Percentiles rank a stretch among this genome's conserved stretches.
Evolutionary conservation across 2,329 filamentous ascomycete genomes (phyloP).

Genomic region (Apiospora kogelbergensis): DNA sequence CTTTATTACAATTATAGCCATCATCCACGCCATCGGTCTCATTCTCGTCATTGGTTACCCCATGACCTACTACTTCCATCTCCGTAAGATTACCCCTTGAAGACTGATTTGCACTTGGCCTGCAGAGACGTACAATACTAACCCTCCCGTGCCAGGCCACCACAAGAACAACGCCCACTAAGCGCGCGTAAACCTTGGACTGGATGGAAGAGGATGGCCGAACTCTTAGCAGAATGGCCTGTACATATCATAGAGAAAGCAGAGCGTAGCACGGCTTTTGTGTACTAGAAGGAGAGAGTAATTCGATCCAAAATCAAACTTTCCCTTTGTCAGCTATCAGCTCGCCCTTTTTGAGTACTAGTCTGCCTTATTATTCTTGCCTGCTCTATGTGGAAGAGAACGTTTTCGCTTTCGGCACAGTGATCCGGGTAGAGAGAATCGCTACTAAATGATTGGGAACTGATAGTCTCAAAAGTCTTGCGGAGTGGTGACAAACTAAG

Average conservation of each 20-base stretch:
- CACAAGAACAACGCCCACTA: slow-evolving; percentile 99
- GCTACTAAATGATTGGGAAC: too few relatives aligned
- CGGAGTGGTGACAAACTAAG: neutral
- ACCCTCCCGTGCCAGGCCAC: slow-evolving; percentile 64
- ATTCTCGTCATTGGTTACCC: slow-evolving; percentile 85
- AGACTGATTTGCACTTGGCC: slow-evolving; percentile 25
- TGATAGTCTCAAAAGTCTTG: neutral
- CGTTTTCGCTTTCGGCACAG: neutral
- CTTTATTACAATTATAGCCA: slow-evolving; percentile 55
- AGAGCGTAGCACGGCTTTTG: slow-evolving; percentile 15
- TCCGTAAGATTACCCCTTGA: slow-evolving; percentile 64
- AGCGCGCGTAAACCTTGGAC: slow-evolving; percentile 19
- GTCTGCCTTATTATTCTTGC: neutral
- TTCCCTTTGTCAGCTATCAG: slow-evolving; percentile 8
- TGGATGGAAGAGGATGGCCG: slow-evolving; percentile 4
- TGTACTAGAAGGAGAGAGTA: slow-evolving; percentile 18
- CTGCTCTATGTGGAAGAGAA: neutral
- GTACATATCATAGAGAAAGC: slow-evolving; percentile 15
- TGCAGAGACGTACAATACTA: neutral
- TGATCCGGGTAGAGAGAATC: neutral
- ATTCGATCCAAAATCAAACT: slow-evolving; percentile 12
- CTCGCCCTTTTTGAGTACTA: neutral
- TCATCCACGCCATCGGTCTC: slow-evolving; percentile 80
- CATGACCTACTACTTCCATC: slow-evolving; percentile 99
- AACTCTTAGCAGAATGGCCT: neutral